Evolutionary conservation across 2,329 filamentous ascomycete species (phyloP).

Genomic region (Pyrenophora graminea): DNA sequence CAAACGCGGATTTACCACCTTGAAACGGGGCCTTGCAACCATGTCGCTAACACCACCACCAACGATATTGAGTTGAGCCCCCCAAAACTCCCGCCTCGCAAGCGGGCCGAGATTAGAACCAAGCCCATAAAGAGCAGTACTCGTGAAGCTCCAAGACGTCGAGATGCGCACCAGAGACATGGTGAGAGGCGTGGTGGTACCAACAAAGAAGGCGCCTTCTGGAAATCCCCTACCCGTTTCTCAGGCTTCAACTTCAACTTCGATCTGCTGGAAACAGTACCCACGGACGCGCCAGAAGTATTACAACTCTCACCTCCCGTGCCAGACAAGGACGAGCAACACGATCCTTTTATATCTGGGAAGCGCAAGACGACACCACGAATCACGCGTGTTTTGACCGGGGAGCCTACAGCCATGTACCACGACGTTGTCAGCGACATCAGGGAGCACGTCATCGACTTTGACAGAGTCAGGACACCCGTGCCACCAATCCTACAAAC

Average conservation of each 20-base stretch:
- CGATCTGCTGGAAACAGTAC: slow-evolving; percentile 15
- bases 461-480: slow-evolving; percentile 26
- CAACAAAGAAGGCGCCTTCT: slow-evolving; percentile 31
- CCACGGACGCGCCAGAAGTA: slow-evolving; percentile 21
- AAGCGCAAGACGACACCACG: slow-evolving; percentile 1
- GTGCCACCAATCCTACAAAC: slow-evolving; percentile 28
- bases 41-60: not conserved
- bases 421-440: slow-evolving; percentile 26
- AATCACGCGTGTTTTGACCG: slow-evolving; percentile 11
- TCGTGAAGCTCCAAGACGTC: slow-evolving; percentile 28
- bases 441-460: slow-evolving; percentile 30
- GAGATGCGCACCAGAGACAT: slow-evolving; percentile 36
- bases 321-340: slow-evolving; percentile 14
- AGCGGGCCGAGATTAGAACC: slow-evolving; percentile 14
- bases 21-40: slow-evolving; percentile 15
- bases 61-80: not conserved
- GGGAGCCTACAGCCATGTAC: slow-evolving; percentile 7
- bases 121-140: slow-evolving; percentile 11
- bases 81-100: not conserved
- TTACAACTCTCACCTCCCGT: slow-evolving; percentile 27
- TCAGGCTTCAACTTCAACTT: slow-evolving; percentile 37
- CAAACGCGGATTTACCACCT: slow-evolving; percentile 36
- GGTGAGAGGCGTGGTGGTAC: slow-evolving; percentile 32
- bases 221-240: slow-evolving; percentile 29
- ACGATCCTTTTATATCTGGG: slow-evolving; percentile 1